Evolutionary conservation across 2,329 filamentous ascomycete genomes (phyloP), one percentile per base, ranked within the genome.

Genomic region (Xylariaceae sp.): DNA sequence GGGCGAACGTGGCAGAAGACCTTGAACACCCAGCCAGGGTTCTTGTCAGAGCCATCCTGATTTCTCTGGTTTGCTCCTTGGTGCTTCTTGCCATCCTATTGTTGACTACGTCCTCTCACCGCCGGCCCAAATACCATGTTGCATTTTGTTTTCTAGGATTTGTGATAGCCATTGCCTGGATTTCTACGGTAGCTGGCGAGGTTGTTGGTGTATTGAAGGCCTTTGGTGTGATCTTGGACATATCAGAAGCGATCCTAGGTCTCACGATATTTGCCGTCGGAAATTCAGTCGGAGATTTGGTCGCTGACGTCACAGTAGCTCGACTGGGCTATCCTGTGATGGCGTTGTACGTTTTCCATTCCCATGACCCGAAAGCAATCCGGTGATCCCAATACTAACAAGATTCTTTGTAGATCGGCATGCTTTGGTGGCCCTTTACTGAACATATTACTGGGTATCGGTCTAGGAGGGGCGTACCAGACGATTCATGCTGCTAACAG

Each of bases 371-470:
- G 38, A 32, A 14, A 22, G 33, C 12, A 22, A 34, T 22, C 25
- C 3, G 3, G 32, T 29, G 25, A 37, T 21, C 49, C 62, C n/a
- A n/a, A 67, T 56, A 64, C 51, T 21, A 23, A 29, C 27, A 37
- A 49, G 50, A 44, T 32, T 20, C 11, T 0, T 14, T 35, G 12
- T 39, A 81, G 77, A 33, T 91, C 88, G 25, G 93, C 93, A 4
- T 98, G 93, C 64, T 96, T 98, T 64, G 93, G 93, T n/a, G 94
- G 93, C 0, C 93, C 93, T 0, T 92, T 98, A 89, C 79, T 98
- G 33, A 98, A 98, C 59, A 98, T 98, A 52, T 72, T 98, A 0
- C 79, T 98, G 4, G 93, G 93, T 0, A 91, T 98, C 42, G 93
- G 93, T n/a, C 74, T 97, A 4, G 87, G 86, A 21, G 93, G 93